A percentile compares a stretch with the other conserved stretches of the same genome.
Conservation (phyloP, 345 rosid species). For the Barbarea vulgaris region DNA sequence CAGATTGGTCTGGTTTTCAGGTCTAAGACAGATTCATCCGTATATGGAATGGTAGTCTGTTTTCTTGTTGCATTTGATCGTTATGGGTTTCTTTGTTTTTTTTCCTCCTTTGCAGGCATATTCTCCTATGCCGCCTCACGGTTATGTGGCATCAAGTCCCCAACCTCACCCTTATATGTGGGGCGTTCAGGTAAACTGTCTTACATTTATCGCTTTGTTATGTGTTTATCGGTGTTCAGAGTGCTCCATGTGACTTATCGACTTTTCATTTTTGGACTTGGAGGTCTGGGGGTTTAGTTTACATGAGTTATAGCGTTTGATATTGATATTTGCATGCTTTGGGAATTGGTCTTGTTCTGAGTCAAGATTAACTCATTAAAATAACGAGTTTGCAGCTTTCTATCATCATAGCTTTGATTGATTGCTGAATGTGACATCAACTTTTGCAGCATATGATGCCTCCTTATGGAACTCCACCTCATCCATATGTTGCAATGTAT, state of each 20-base stretch:
- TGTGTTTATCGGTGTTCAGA: constrained; percentile 7
- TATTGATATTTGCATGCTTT: constrained; percentile 6
- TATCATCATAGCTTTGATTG: constrained; percentile 13
- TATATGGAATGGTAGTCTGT: background rate
- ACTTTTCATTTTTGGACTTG: background rate
- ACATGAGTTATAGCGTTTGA: background rate
- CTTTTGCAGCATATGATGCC: constrained; percentile 91
- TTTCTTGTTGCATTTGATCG: constrained; percentile 21
- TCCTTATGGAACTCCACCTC: constrained; percentile 96
- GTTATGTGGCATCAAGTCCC: constrained; percentile 94
- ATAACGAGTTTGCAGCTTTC: background rate
- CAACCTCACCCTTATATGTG: constrained; percentile 99
- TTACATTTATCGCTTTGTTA: background rate
- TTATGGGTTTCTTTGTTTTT: constrained; percentile 24
- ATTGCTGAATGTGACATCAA: constrained; percentile 22
- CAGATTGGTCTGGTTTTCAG: constrained; percentile 99
- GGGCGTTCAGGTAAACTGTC: constrained; percentile 90
- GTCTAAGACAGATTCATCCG: constrained; percentile 43
- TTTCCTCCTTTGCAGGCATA: constrained; percentile 59
- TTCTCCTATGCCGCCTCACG: constrained; percentile 94
- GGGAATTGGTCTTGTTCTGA: constrained; percentile 9
- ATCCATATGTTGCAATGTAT: constrained; percentile 98
- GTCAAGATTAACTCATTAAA: background rate
- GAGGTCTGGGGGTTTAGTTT: background rate
- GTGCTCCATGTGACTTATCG: background rate